Conservation (phyloP, 345 rosid genomes). For the Alliaria petiolata region DNA sequence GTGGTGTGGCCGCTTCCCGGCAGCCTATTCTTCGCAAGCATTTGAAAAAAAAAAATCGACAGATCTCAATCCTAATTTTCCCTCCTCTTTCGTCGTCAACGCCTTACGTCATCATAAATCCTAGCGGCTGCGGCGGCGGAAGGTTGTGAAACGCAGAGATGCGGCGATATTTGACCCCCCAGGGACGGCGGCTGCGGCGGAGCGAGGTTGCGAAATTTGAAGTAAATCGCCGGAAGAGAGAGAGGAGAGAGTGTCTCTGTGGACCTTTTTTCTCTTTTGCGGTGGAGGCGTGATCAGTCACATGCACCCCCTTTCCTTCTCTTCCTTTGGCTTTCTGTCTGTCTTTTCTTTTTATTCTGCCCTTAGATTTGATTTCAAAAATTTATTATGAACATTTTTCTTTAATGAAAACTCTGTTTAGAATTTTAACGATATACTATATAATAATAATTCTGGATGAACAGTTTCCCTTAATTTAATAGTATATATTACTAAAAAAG, state of each 20-base stretch:
- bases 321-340: slow-evolving; percentile 6
- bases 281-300: slow-evolving; percentile 40
- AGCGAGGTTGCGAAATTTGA: slow-evolving; percentile 13
- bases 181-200: slow-evolving; percentile 4
- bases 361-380: slow-evolving; percentile 10
- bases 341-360: neutral
- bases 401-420: neutral
- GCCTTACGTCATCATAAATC: slow-evolving; percentile 9
- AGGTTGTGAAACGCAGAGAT: slow-evolving; percentile 3
- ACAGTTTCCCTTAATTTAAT: neutral
- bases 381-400: neutral
- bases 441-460: neutral
- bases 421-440: neutral
- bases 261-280: slow-evolving; percentile 6
- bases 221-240: slow-evolving; percentile 11
- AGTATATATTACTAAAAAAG: neutral
- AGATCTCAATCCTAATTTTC: slow-evolving; percentile 25
- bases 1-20: slow-evolving; percentile 92
- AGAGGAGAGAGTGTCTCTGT: neutral
- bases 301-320: slow-evolving; percentile 12
- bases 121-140: neutral
- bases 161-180: neutral
- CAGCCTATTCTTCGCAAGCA: slow-evolving; percentile 77
- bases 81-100: slow-evolving; percentile 10
- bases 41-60: slow-evolving; percentile 38